A percentile compares a stretch with the other conserved stretches of the same genome.
These are phyloP conservation scores for Vitis vinifera DNA, from an alignment of 164 flowering plant genomes.

Conservation along the genomic window ASM3070453v1 NC_081816.1:4754001-4754500, in stretches of 20 bases:
- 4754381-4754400: background rate
- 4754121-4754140: conserved; percentile 11
- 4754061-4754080: conserved; percentile 58
- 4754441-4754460: conserved; percentile 89
- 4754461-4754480: conserved; percentile 70
- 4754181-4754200: conserved; percentile 29
- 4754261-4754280: conserved; percentile 88
- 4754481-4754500: conserved; percentile 91
- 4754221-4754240: conserved; percentile 66
- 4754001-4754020: conserved; percentile 5
- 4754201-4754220: conserved; percentile 23
- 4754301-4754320: background rate
- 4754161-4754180: conserved; percentile 41
- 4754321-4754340: background rate
- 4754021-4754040: conserved; percentile 67
- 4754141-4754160: conserved; percentile 22
- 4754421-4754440: conserved; percentile 72
- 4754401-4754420: background rate
- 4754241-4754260: conserved; percentile 94
- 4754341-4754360: background rate
- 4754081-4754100: conserved; percentile 96
- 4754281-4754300: conserved; percentile 59
- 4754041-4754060: conserved; percentile 60
- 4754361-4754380: background rate
- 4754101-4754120: conserved; percentile 38